A percentile compares a stretch with the other conserved stretches of the same genome.
phyloP scores from a whole-genome alignment of 352 stramenopile genomes.

The Phytopythium kandeliae region DNA sequence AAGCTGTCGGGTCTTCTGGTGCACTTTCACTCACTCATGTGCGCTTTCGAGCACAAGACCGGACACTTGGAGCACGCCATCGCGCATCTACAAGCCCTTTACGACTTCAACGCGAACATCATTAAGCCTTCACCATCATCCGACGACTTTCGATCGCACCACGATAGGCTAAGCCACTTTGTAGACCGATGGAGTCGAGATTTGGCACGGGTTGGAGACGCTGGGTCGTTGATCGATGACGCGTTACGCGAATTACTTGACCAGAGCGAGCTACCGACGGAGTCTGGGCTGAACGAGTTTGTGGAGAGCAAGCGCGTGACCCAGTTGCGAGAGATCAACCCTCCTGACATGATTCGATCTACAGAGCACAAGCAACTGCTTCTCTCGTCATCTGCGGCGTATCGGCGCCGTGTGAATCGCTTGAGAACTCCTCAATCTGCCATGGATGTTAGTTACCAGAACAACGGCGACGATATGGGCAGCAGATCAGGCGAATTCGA shows the following conservation, averaged over 20 bases:
- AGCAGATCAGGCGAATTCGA: not conserved
- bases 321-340: slow-evolving; percentile 22
- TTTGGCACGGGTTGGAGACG: slow-evolving; percentile 20
- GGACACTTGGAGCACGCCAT: slow-evolving; percentile 62
- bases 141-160: slow-evolving; percentile 7
- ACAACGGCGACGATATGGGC: not conserved
- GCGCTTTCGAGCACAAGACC: slow-evolving; percentile 40
- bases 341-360: slow-evolving; percentile 20
- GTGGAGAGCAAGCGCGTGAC: slow-evolving; percentile 12
- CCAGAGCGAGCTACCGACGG: slow-evolving; percentile 6
- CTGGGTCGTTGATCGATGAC: slow-evolving; percentile 3
- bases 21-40: slow-evolving; percentile 47
- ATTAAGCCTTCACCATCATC: not conserved
- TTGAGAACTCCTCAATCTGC: not conserved
- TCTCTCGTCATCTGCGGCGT: slow-evolving; percentile 19
- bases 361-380: slow-evolving; percentile 34
- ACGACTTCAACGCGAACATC: slow-evolving; percentile 40
- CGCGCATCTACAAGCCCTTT: slow-evolving; percentile 56
- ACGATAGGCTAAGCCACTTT: slow-evolving; percentile 25
- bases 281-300: slow-evolving; percentile 12
- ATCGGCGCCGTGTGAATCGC: slow-evolving; percentile 7
- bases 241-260: not conserved
- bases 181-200: slow-evolving; percentile 23
- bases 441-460: not conserved
- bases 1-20: slow-evolving; percentile 22